Conservation (phyloP, 2,329 filamentous ascomycete species). For the Clonostachys sp. region DNA sequence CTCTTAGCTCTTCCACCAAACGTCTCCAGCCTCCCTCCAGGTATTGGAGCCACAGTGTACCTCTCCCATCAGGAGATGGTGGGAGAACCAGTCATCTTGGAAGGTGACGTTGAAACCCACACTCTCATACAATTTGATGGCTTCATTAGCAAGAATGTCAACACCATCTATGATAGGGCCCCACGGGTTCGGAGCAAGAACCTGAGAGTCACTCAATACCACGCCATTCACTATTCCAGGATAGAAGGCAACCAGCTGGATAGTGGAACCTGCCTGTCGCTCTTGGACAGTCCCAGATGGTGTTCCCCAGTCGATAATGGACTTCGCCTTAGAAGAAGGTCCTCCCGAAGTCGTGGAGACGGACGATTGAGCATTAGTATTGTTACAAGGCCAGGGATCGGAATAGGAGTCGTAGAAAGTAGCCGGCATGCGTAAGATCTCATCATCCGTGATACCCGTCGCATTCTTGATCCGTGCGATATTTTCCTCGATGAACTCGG, state of each 20-base stretch:
- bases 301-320: neutral
- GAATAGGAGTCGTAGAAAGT: conserved; percentile 6
- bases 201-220: conserved; percentile 7
- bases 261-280: neutral
- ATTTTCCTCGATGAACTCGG: conserved; percentile 12
- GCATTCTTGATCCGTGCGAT: conserved; percentile 12
- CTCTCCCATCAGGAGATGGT: conserved; percentile 13
- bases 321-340: neutral
- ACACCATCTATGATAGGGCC: conserved; percentile 13
- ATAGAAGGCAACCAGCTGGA: conserved; percentile 3
- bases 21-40: conserved; percentile 2
- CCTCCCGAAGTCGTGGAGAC: neutral
- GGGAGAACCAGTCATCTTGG: conserved; percentile 18
- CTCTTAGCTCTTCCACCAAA: conserved; percentile 9
- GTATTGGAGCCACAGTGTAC: conserved; percentile 16
- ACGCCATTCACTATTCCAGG: conserved; percentile 13
- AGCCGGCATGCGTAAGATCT: conserved; percentile 13
- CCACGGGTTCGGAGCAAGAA: conserved; percentile 15
- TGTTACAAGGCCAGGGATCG: neutral
- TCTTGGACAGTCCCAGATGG: neutral
- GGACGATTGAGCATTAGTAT: neutral
- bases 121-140: conserved; percentile 10
- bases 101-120: conserved; percentile 12
- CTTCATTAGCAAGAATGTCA: conserved; percentile 15
- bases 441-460: conserved; percentile 12